These are phyloP conservation scores for Auricularia cornea DNA, from an alignment of 768 basidiomycete species.

Conservation along the genomic window DNA sequence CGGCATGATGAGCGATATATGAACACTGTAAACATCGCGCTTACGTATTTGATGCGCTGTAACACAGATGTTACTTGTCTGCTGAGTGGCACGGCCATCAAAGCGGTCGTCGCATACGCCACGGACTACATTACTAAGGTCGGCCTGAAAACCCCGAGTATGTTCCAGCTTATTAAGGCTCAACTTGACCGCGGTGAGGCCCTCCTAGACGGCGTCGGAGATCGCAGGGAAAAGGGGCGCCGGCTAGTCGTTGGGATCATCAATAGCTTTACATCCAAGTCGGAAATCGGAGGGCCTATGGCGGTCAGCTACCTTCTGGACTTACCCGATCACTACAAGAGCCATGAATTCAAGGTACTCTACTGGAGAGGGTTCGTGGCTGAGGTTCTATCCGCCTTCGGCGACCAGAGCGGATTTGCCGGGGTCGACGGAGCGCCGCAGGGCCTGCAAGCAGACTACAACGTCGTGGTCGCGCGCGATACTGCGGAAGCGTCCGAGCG, in stretches of 20 bases:
- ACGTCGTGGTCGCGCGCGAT: neutral
- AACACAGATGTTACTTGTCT: constrained; percentile 15
- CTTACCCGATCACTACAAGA: neutral
- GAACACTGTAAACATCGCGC: constrained; percentile 24
- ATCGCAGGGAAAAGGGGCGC: neutral
- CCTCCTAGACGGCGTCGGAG: constrained; percentile 8
- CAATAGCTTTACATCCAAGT: neutral
- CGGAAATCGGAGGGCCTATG: neutral
- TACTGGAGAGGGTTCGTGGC: neutral
- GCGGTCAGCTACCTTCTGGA: neutral
- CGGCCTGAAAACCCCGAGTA: constrained; percentile 16
- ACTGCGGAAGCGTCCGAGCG: too few relatives aligned
- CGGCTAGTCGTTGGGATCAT: neutral
- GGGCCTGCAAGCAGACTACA: too few relatives aligned
- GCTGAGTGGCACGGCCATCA: constrained; percentile 10
- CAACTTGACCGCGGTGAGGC: constrained; percentile 19
- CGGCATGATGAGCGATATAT: constrained; percentile 28
- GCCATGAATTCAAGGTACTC: constrained; percentile 2
- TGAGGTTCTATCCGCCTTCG: neutral
- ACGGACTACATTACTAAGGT: constrained; percentile 13
- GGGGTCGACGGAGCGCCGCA: neutral
- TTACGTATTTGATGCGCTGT: constrained; percentile 23
- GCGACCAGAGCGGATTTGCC: neutral
- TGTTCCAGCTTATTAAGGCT: constrained; percentile 25
- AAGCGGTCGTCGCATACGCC: constrained; percentile 11